These are phyloP conservation scores for Mortierella sp. DNA, from an alignment of 371 early-diverging fungal species.

Conservation along the genomic window DNA sequence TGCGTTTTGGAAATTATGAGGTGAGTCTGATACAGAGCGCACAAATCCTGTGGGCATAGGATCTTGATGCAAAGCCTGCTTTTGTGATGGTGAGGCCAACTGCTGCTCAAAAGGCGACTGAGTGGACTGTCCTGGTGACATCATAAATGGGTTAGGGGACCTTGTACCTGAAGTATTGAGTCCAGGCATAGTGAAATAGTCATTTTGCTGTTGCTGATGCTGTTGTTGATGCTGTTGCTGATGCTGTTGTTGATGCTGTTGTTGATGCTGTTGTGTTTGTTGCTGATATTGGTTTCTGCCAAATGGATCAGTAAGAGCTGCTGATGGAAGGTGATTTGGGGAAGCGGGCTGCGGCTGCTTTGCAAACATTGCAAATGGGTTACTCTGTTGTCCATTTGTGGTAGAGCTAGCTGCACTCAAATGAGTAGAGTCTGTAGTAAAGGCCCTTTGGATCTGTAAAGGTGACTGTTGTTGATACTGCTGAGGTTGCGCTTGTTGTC, in stretches of 20 bases:
- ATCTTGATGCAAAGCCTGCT: neutral
- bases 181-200: slow-evolving; percentile 23
- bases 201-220: slow-evolving; percentile 18
- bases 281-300: slow-evolving; percentile 11
- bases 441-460: slow-evolving; percentile 25
- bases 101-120: slow-evolving; percentile 20
- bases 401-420: neutral
- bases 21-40: slow-evolving; percentile 30
- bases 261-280: slow-evolving; percentile 12
- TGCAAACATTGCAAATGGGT: slow-evolving; percentile 55
- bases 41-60: slow-evolving; percentile 11
- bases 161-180: slow-evolving; percentile 13
- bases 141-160: slow-evolving; percentile 39
- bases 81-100: neutral
- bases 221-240: slow-evolving; percentile 14
- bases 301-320: slow-evolving; percentile 27
- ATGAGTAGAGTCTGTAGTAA: slow-evolving; percentile 16
- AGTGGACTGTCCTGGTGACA: neutral
- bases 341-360: slow-evolving; percentile 20
- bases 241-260: slow-evolving; percentile 15
- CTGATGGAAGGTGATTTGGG: slow-evolving; percentile 2
- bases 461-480: neutral
- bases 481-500: slow-evolving; percentile 10
- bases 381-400: slow-evolving; percentile 22
- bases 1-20: slow-evolving; percentile 14